Evolutionary conservation across 2,329 filamentous ascomycete species (phyloP), one percentile per base, ranked within the genome.

Genomic region (Phaeosphaeria sp.): DNA sequence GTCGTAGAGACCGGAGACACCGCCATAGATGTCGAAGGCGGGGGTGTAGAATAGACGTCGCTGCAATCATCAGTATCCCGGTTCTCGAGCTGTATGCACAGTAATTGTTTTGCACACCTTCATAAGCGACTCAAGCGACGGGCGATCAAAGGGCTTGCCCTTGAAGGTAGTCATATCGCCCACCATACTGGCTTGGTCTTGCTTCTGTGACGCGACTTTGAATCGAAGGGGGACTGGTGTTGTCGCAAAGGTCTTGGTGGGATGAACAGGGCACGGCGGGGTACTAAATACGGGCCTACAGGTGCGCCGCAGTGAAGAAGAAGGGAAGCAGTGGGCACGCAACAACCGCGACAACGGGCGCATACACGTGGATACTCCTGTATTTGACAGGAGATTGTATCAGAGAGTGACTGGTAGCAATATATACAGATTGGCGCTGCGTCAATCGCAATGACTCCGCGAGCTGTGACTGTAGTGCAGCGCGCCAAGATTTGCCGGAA

Each of bases 21-120:
- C 92, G 67, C 91, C 91, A 58, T 98, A 98, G 72, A 96, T 94
- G 54, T 98, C 95, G 79, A 97, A 98, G 54, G 93, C 89, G 53
- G 93, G 93, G 63, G 93, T 97, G 81, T 95, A 96, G 84, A 98
- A 98, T 57, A 77, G 69, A n/a, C 73, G 73, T 44, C 75, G 74
- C 72, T 76, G 62, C 43, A 33, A 18, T 58, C 18, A 62, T 75
- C 54, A 74, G 62, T 66, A 59, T 65, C 4, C 25, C 5, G 9
- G 25, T 27, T 4, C 25, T 9, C 25, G 9, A 27, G n/a, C n/a
- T 27, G 25, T 9, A 27, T 27, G 25, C 4, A 27, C 5, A 27
- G 9, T 4, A 27, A 27, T 27, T 4, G 25, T 20, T 2, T 21
- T 47, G 78, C 93, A 90, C 66, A 93, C 90, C 67, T 90, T 89